Conservation (phyloP, 177 flowering plant species). For the Telopea speciosissima region DNA sequence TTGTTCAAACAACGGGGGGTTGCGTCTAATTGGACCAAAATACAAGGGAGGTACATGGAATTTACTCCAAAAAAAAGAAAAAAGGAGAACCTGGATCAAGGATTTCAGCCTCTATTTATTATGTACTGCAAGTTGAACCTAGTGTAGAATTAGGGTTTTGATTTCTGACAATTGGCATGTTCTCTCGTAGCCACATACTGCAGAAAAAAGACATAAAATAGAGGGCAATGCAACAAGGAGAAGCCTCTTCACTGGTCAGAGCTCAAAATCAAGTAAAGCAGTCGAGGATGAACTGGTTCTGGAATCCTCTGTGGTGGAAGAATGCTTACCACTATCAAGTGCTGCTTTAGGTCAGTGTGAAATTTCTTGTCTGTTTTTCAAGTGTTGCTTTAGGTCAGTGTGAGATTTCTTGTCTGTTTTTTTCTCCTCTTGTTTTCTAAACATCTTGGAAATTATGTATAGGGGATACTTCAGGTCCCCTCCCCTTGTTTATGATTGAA, state of each 20-base stretch:
- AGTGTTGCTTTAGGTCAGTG: not conserved
- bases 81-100: too few relatives aligned
- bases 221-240: slow-evolving; percentile 8
- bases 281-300: not conserved
- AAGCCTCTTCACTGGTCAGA: slow-evolving; percentile 17
- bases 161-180: not conserved
- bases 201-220: slow-evolving; percentile 1
- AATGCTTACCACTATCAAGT: not conserved
- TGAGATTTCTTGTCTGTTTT: not conserved
- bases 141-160: not conserved
- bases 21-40: too few relatives aligned
- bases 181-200: slow-evolving; percentile 9
- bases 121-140: not conserved
- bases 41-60: too few relatives aligned
- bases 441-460: not conserved
- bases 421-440: not conserved
- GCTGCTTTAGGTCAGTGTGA: not conserved
- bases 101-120: not conserved
- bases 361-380: not conserved
- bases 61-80: too few relatives aligned
- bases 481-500: not conserved
- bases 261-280: slow-evolving; percentile 2
- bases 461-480: not conserved
- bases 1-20: too few relatives aligned
- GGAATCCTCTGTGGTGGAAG: not conserved